phyloP scores from a whole-genome alignment of 176 grass and related monocot species.

The Musa beccarii region DNA sequence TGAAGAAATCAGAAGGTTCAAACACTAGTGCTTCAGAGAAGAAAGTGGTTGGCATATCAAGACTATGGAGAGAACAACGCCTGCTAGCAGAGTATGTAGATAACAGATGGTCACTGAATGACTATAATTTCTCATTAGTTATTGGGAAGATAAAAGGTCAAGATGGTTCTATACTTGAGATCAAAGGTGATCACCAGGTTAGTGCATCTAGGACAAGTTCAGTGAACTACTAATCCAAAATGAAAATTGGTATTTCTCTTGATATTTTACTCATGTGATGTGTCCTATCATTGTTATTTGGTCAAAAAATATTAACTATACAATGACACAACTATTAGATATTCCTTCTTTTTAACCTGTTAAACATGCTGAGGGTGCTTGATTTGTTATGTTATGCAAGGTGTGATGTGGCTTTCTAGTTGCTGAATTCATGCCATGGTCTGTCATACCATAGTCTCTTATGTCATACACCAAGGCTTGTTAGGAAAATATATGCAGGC shows the following conservation, averaged over 20 bases:
- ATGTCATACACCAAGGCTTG: no score
- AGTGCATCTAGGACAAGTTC: slow-evolving; percentile 5
- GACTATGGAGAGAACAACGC: slow-evolving; percentile 25
- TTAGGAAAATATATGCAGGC: no score
- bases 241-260: background rate
- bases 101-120: slow-evolving; percentile 54
- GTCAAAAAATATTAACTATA: background rate
- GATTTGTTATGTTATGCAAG: no score
- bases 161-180: slow-evolving; percentile 45
- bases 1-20: slow-evolving; percentile 36
- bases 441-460: no score
- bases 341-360: no score
- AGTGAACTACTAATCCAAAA: background rate
- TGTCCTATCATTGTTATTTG: background rate
- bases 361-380: no score
- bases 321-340: no score
- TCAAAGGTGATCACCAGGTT: slow-evolving; percentile 53
- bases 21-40: slow-evolving; percentile 13
- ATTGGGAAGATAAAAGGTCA: slow-evolving; percentile 26
- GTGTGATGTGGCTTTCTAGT: no score
- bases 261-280: background rate
- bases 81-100: slow-evolving; percentile 57
- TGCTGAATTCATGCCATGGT: no score
- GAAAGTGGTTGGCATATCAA: slow-evolving; percentile 51
- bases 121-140: slow-evolving; percentile 36